A percentile compares a stretch with the other conserved stretches of the same genome.
phyloP scores from a whole-genome alignment of 2,329 filamentous ascomycete genomes.

The Monilinia polystroma region DNA sequence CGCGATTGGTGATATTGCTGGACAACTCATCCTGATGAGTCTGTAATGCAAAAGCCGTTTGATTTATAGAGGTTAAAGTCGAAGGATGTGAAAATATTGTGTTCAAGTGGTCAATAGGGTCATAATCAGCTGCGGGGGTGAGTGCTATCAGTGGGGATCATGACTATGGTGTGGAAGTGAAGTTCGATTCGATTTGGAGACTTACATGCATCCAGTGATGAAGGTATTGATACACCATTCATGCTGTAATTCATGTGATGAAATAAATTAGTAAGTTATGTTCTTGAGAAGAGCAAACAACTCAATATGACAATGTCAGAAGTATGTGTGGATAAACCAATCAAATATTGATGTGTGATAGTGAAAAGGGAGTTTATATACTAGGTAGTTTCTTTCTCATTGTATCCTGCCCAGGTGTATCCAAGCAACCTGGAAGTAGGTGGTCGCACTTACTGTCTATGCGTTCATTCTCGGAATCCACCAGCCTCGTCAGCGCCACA shows the following conservation, averaged over 20 bases:
- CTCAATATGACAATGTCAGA: neutral
- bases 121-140: slow-evolving; percentile 66
- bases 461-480: slow-evolving; percentile 1
- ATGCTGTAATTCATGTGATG: slow-evolving; percentile 27
- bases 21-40: slow-evolving; percentile 80
- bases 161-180: slow-evolving; percentile 9
- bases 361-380: neutral
- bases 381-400: neutral
- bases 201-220: slow-evolving; percentile 41
- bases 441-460: neutral
- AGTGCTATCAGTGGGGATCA: slow-evolving; percentile 26
- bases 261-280: neutral
- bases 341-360: slow-evolving; percentile 6
- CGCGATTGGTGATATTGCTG: slow-evolving; percentile 69
- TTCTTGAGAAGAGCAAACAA: neutral
- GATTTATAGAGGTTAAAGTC: slow-evolving; percentile 72
- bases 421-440: neutral
- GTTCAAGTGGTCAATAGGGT: slow-evolving; percentile 91
- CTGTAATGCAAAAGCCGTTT: slow-evolving; percentile 71
- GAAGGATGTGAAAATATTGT: slow-evolving; percentile 88
- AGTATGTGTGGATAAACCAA: slow-evolving; percentile 8
- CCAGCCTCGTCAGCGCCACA: slow-evolving; percentile 19
- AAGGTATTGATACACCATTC: slow-evolving; percentile 36
- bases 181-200: slow-evolving; percentile 17
- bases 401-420: neutral